Percentiles rank a stretch among this genome's conserved stretches.
These are phyloP conservation scores for Stellera chamaejasme DNA, from an alignment of 345 rosid genomes.

Conservation along the genomic window DNA sequence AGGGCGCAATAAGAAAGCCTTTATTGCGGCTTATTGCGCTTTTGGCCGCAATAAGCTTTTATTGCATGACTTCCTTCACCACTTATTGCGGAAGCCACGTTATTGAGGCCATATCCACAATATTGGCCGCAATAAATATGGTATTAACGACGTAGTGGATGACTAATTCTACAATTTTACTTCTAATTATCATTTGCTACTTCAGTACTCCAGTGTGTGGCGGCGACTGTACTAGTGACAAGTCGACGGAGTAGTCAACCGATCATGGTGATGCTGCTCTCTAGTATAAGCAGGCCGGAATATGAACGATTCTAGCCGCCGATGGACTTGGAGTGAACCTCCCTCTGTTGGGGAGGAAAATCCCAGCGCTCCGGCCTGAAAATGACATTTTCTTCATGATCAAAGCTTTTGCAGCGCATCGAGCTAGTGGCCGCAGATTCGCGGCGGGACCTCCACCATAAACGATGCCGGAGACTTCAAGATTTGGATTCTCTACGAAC, in stretches of 20 bases:
- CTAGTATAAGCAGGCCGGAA: constrained; percentile 31
- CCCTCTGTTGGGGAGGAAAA: constrained; percentile 31
- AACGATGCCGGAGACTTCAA: no score
- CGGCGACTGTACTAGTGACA: constrained; percentile 23
- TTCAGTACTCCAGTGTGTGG: constrained; percentile 15
- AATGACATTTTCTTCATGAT: constrained; percentile 48
- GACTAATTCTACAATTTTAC: neutral
- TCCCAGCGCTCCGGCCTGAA: constrained; percentile 36
- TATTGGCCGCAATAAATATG: no score
- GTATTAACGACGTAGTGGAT: no score
- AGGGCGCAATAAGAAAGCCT: no score
- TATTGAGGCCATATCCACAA: no score
- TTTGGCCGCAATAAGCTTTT: no score
- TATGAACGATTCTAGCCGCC: constrained; percentile 44
- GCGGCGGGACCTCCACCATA: no score
- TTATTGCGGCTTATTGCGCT: no score
- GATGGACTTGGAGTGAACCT: constrained; percentile 47
- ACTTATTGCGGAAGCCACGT: no score
- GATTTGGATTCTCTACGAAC: no score
- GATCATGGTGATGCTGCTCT: constrained; percentile 17
- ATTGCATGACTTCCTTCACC: no score
- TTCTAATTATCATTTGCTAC: constrained; percentile 8
- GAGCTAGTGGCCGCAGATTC: no score
- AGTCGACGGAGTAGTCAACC: neutral
- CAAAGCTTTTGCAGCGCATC: constrained; percentile 57